Conservation (phyloP, 2,329 filamentous ascomycete genomes). For the Verticillium nonalfalfae region DNA sequence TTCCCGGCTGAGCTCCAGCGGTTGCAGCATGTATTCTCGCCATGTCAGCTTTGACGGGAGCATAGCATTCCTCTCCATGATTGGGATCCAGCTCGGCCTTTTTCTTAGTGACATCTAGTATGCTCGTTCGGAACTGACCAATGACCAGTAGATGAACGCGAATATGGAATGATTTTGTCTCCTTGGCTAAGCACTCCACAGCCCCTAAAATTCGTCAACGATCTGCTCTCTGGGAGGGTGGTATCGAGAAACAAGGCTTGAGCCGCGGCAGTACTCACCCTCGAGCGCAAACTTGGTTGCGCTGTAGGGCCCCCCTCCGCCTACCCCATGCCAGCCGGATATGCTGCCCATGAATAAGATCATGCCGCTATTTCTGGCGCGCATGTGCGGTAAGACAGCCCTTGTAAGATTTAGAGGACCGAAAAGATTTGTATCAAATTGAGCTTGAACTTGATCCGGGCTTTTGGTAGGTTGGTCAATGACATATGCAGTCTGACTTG, state of each 20-base stretch:
- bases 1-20: not conserved
- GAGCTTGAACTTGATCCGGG: slow-evolving; percentile 16
- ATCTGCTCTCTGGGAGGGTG: too few relatives aligned
- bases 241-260: too few relatives aligned
- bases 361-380: slow-evolving; percentile 19
- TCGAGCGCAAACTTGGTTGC: slow-evolving; percentile 24
- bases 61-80: slow-evolving; percentile 16
- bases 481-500: not conserved
- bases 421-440: slow-evolving; percentile 26
- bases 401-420: slow-evolving; percentile 28
- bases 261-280: slow-evolving; percentile 9
- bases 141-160: slow-evolving; percentile 28
- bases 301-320: slow-evolving; percentile 21
- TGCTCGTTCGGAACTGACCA: slow-evolving; percentile 33
- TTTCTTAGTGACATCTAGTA: slow-evolving; percentile 24
- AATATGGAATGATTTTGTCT: slow-evolving; percentile 13
- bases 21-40: slow-evolving; percentile 8
- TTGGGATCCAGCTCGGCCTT: slow-evolving; percentile 19
- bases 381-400: slow-evolving; percentile 23
- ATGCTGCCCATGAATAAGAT: slow-evolving; percentile 26
- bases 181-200: slow-evolving; percentile 18
- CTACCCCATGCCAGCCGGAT: slow-evolving; percentile 24
- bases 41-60: slow-evolving; percentile 20
- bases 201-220: slow-evolving; percentile 9
- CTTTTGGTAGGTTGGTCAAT: slow-evolving; percentile 3